Evolutionary conservation across 1,284 basidiomycete species (phyloP), one percentile per base, ranked within the genome.

Genomic region (Mycosarcoma maydis): DNA sequence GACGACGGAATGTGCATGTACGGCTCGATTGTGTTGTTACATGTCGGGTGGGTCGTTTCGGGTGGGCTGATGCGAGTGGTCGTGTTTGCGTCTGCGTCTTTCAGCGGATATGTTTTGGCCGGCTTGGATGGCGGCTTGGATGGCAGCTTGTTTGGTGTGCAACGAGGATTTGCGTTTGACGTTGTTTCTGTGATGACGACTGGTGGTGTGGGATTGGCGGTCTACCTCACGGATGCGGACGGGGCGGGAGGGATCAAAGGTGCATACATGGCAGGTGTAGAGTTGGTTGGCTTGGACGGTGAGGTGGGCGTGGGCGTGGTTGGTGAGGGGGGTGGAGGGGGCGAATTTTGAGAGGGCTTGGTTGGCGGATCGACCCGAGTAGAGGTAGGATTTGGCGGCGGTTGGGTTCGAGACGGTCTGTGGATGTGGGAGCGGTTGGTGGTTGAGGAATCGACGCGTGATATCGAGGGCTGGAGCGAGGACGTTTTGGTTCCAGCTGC

Each of bases 211-310:
- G 0, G 86, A 85, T 88, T 90, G 91, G 61, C 89, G 86, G 13
- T 83, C 81, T 3, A 87, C 87, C 77, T 87, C 86, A 48, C 90
- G 87, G 13, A 96, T 85, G 85, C 93, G 89, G 51, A 91, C 85
- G 0, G 94, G 93, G 23, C 86, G 83, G 2, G 83, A 80, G 0
- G 84, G 77, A 57, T 92, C 85, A 5, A 78, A 71, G 0, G 92
- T 92, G 77, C 94, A 97, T 2, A 86, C 76, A 1, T 85, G 79
- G 80, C 94, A 97, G 1, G 87, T 82, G 6, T 50, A 53, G 17
- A 58, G 22, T 29, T 39, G 38, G 64, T 73, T 69, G 32, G 67
- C 64, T 23, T 72, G 49, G 36, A 75, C 32, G 14, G 39, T 56
- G 36, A 29, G 26, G 23, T 29, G 0, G 4, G 44, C 41, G 27